phyloP scores from a whole-genome alignment of 495 filamentous ascomycete species.

The Astrothelium macrocarpum region DNA sequence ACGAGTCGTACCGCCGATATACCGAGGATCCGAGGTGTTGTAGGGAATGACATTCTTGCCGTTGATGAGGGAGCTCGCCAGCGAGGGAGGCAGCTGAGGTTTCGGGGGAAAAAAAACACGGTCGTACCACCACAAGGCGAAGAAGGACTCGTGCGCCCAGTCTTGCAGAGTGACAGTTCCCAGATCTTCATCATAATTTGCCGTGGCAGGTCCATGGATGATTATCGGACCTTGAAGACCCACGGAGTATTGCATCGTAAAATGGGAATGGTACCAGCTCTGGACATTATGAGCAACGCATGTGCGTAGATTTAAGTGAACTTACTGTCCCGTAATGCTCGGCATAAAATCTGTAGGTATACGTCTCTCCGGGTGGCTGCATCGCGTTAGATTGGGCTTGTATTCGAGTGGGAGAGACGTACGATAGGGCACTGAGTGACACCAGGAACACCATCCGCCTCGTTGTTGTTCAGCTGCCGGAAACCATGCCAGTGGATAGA shows the following conservation, averaged over 20 bases:
- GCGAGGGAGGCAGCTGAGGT: constrained; percentile 18
- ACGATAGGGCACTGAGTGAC: constrained; percentile 23
- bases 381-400: background rate
- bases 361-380: constrained; percentile 18
- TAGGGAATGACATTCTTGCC: constrained; percentile 32
- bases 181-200: constrained; percentile 20
- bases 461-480: constrained; percentile 16
- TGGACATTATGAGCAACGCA: constrained; percentile 1
- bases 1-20: constrained; percentile 24
- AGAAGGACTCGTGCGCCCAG: constrained; percentile 26
- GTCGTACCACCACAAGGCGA: constrained; percentile 6
- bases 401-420: background rate
- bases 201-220: constrained; percentile 18
- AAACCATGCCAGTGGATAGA: constrained; percentile 24
- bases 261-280: constrained; percentile 22
- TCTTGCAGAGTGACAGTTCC: constrained; percentile 28
- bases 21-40: constrained; percentile 3
- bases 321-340: constrained; percentile 14
- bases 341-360: constrained; percentile 21
- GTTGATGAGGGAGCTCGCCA: constrained; percentile 20
- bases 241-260: constrained; percentile 19
- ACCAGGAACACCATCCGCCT: constrained; percentile 20
- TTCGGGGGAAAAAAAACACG: constrained; percentile 10
- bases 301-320: background rate
- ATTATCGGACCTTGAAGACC: constrained; percentile 22